Evolutionary conservation across 352 stramenopile species (phyloP).

Genomic region (Achlya hypogyna): DNA sequence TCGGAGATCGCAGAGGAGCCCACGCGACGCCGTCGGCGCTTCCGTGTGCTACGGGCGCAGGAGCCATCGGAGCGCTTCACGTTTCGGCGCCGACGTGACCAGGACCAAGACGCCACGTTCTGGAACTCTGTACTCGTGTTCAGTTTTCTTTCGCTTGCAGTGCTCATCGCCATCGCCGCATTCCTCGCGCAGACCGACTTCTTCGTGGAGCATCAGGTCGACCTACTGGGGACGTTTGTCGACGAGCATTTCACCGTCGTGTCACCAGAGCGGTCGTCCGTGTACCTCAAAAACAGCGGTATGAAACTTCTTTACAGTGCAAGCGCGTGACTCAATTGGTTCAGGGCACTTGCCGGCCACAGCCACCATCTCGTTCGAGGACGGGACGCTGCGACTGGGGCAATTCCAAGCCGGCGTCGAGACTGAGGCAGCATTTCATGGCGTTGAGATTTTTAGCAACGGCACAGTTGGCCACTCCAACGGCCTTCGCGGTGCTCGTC

Average conservation of each 20-base stretch:
- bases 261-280: slow-evolving; percentile 41
- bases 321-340: background rate
- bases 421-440: slow-evolving; percentile 56
- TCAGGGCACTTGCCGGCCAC: slow-evolving; percentile 31
- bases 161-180: slow-evolving; percentile 48
- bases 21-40: background rate
- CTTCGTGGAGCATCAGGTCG: slow-evolving; percentile 68
- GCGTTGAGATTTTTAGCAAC: slow-evolving; percentile 55
- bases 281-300: slow-evolving; percentile 75
- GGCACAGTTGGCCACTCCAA: slow-evolving; percentile 61
- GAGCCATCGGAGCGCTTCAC: slow-evolving; percentile 36
- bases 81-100: slow-evolving; percentile 43
- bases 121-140: slow-evolving; percentile 62
- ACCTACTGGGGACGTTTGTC: slow-evolving; percentile 72
- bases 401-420: slow-evolving; percentile 37
- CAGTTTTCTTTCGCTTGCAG: slow-evolving; percentile 55
- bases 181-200: slow-evolving; percentile 77
- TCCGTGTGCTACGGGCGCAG: background rate
- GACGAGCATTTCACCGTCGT: slow-evolving; percentile 77
- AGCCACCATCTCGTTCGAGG: slow-evolving; percentile 57
- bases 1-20: background rate
- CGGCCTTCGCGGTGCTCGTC: slow-evolving; percentile 37
- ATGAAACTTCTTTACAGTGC: background rate
- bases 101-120: slow-evolving; percentile 41
- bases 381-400: slow-evolving; percentile 52